Percentiles rank a stretch among this genome's conserved stretches.
These are phyloP conservation scores for Plasmopara viticola DNA, from an alignment of 352 stramenopile species.

Conservation along the genomic window DNA sequence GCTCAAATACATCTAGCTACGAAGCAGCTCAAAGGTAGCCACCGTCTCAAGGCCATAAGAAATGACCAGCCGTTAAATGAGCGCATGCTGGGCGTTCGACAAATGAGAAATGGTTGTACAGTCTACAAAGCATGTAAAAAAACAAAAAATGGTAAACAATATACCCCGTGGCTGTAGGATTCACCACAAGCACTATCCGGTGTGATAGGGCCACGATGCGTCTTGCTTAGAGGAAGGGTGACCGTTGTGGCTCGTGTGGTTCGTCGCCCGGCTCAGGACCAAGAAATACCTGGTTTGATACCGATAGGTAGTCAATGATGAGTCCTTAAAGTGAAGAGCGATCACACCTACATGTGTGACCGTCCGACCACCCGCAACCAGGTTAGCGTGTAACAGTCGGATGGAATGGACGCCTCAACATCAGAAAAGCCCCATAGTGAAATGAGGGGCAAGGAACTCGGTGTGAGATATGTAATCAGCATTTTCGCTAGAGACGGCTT, in stretches of 20 bases:
- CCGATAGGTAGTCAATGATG: neutral
- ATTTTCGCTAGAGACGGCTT: neutral
- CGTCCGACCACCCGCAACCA: neutral
- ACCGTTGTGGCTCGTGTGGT: neutral
- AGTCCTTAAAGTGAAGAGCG: neutral
- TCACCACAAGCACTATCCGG: no score
- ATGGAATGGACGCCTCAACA: neutral
- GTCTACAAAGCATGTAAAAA: no score
- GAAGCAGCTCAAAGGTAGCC: no score
- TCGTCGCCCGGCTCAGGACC: neutral
- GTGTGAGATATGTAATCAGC: neutral
- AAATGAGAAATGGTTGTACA: no score
- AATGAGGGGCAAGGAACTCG: neutral
- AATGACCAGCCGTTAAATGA: no score
- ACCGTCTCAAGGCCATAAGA: no score
- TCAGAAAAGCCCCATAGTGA: neutral
- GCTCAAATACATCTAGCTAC: no score
- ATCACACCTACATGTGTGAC: neutral
- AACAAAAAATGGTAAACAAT: no score
- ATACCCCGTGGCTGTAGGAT: no score
- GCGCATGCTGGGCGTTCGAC: no score
- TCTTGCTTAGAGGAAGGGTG: no score
- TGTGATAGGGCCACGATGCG: no score
- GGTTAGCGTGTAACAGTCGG: neutral
- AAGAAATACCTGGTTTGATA: neutral